Evolutionary conservation across 257 asterid species (phyloP).

Genomic region (Gentiana dahurica): DNA sequence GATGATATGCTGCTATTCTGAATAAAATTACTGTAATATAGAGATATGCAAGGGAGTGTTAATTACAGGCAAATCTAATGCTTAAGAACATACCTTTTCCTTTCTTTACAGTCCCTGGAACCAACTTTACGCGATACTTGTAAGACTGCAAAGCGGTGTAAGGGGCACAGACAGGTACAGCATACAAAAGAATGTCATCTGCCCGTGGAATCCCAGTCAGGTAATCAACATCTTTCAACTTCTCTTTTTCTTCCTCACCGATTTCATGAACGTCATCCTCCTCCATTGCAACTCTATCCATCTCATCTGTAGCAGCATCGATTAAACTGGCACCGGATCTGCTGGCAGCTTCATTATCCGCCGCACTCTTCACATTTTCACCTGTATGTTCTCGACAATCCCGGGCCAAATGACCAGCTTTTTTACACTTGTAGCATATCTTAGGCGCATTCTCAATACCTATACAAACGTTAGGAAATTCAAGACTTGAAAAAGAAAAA

Average conservation of each 20-base stretch:
- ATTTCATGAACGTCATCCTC: slow-evolving; percentile 95
- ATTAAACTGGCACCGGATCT: slow-evolving; percentile 8
- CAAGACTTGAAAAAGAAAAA: no score
- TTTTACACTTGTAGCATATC: slow-evolving; percentile 88
- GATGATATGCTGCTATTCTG: neutral
- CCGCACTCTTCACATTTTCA: slow-evolving; percentile 25
- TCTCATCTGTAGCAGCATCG: slow-evolving; percentile 18
- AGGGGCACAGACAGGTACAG: slow-evolving; percentile 92
- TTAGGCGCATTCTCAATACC: slow-evolving; percentile 50
- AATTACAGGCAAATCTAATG: no score
- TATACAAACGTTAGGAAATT: slow-evolving; percentile 7
- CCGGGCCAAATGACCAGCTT: slow-evolving; percentile 72
- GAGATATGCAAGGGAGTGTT: neutral
- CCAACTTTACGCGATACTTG: slow-evolving; percentile 85
- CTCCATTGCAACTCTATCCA: slow-evolving; percentile 77
- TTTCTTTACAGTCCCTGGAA: slow-evolving; percentile 86
- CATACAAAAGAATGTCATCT: slow-evolving; percentile 67
- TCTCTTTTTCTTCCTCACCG: slow-evolving; percentile 91
- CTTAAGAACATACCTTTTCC: slow-evolving; percentile 60
- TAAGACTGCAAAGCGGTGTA: slow-evolving; percentile 80
- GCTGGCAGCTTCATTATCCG: slow-evolving; percentile 18
- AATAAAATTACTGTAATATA: no score
- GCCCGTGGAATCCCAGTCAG: slow-evolving; percentile 84
- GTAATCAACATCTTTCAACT: slow-evolving; percentile 78
- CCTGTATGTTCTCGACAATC: slow-evolving; percentile 70